phyloP scores from a whole-genome alignment of 495 filamentous ascomycete genomes.

The Aspergillus panamensis region DNA sequence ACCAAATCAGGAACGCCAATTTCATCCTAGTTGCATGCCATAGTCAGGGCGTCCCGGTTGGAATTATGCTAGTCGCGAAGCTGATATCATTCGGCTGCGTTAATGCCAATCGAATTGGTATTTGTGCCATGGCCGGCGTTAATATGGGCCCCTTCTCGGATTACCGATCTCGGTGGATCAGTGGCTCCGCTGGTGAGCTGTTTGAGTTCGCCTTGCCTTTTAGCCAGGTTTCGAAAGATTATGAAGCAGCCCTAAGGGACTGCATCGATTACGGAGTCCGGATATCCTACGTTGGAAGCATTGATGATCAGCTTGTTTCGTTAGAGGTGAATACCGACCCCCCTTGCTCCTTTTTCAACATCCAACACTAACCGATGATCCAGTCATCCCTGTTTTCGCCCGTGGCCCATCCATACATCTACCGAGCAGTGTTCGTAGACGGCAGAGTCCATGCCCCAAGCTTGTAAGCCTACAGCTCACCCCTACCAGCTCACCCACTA shows the following conservation, averaged over 20 bases:
- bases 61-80: conserved; percentile 89
- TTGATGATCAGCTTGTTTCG: conserved; percentile 94
- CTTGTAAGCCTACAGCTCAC: conserved; percentile 53
- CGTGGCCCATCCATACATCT: conserved; percentile 85
- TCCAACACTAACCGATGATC: conserved; percentile 18
- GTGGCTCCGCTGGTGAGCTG: conserved; percentile 83
- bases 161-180: conserved; percentile 78
- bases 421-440: conserved; percentile 90
- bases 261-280: conserved; percentile 74
- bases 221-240: conserved; percentile 77
- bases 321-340: conserved; percentile 58
- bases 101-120: conserved; percentile 62
- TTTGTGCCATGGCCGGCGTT: conserved; percentile 94
- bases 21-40: conserved; percentile 88
- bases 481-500: not conserved
- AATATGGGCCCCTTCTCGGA: conserved; percentile 88
- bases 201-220: conserved; percentile 84
- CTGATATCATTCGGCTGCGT: conserved; percentile 78
- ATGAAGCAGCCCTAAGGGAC: conserved; percentile 68
- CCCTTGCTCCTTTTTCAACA: not conserved
- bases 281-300: conserved; percentile 82
- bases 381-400: conserved; percentile 82
- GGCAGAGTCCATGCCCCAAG: conserved; percentile 88
- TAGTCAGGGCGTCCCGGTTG: conserved; percentile 92
- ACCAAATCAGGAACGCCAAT: conserved; percentile 81